Evolutionary conservation across 345 rosid species (phyloP).

Genomic region (Salix udensis): DNA sequence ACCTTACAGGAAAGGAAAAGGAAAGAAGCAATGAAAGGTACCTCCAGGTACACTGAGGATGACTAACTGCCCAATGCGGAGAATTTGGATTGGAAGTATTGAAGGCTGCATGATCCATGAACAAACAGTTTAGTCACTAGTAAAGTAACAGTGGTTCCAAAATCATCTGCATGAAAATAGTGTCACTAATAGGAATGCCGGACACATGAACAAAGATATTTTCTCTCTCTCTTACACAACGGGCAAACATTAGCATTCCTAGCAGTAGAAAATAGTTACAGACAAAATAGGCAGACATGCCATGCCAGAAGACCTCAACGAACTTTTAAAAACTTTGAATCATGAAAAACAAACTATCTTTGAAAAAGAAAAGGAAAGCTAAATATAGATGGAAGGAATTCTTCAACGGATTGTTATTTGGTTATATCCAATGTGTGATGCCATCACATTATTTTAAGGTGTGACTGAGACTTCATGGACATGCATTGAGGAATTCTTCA

Average conservation of each 20-base stretch:
- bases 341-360: not conserved
- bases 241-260: not conserved
- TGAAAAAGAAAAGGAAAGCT: not conserved
- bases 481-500: not conserved
- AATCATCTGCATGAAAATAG: not conserved
- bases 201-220: not conserved
- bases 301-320: not conserved
- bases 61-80: conserved; percentile 85
- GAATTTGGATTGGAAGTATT: conserved; percentile 84
- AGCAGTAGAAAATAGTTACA: not conserved
- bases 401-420: not conserved
- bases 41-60: conserved; percentile 97
- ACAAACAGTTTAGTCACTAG: conserved; percentile 7
- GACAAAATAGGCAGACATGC: not conserved
- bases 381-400: not conserved
- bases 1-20: not conserved
- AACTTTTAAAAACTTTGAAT: not conserved
- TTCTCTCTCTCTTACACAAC: not conserved
- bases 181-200: not conserved
- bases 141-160: not conserved
- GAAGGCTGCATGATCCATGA: conserved; percentile 69
- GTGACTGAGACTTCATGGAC: not conserved
- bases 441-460: not conserved
- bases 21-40: conserved; percentile 24
- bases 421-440: not conserved